Evolutionary conservation across 2,329 filamentous ascomycete genomes (phyloP), one percentile per base, ranked within the genome.

Genomic region (Aspergillus tanneri): DNA sequence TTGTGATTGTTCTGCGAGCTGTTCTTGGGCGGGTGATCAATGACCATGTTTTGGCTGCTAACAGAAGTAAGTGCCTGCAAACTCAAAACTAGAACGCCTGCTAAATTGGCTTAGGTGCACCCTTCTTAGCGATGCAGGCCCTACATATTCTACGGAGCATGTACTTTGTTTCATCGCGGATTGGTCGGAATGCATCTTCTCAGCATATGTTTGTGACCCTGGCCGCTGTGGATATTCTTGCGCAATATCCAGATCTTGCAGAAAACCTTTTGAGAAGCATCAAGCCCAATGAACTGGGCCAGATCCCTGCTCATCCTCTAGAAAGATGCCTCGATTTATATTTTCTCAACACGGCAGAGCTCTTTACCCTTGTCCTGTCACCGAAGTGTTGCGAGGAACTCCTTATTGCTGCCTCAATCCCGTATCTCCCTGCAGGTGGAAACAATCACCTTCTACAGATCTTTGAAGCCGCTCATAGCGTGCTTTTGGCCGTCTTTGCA

Each of bases 381-480:
- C 78, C 86, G 0, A 72, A 78, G 3, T 78, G 81, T 2, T 89
- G 84, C 59, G 88, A 95, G 58, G 76, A 82, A 2, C 75, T 95
- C 2, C 80, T 95, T 12, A 75, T 95, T 43, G 79, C 84, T 25
- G 85, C 88, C 1, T 87, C 90, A 5, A 80, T 83, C 4, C 80
- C 86, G 1, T 93, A 95, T 63, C 81, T 96, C 3, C 75, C 77
- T 35, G 72, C 79, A n/a, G 79, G 77, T 21, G 76, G 76, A 14
- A 79, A 82, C 54, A 71, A 73, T 18, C 71, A 79, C 37, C 74
- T 87, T 8, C 70, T 85, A 2, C 79, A 84, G 32, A 82, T 95
- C n/a, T 95, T 95, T 60, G 91, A 96, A 69, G 84, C 91, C 1
- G 89, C 90, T 0, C 91, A 96, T 70, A 88, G 86, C 55, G 82